These are phyloP conservation scores for Thielaviopsis ethacetica DNA, from an alignment of 2,329 filamentous ascomycete species.

Conservation along the genomic window DNA sequence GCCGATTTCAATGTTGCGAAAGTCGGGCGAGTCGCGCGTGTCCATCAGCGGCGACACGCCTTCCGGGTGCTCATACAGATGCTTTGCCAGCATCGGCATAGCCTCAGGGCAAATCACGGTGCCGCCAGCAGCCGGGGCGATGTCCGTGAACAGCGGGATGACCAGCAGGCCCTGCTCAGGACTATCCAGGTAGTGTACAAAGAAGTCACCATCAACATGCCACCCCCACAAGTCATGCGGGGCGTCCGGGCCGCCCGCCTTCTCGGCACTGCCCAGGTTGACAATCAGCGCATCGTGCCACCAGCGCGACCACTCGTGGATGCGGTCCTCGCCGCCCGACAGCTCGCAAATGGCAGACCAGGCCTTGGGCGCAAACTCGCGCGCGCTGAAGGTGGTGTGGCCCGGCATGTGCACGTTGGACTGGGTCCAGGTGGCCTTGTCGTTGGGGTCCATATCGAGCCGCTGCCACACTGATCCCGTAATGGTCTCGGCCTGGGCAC, in stretches of 20 bases:
- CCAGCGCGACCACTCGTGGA: conserved; percentile 29
- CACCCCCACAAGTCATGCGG: conserved; percentile 40
- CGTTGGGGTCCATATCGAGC: conserved; percentile 45
- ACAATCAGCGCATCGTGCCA: conserved; percentile 56
- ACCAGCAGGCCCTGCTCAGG: conserved; percentile 53
- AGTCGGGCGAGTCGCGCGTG: conserved; percentile 33
- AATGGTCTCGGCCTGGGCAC: conserved; percentile 21
- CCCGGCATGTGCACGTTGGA: conserved; percentile 48
- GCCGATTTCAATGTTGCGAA: conserved; percentile 21
- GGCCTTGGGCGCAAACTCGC: conserved; percentile 44
- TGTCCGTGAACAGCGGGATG: conserved; percentile 51
- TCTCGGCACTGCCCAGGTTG: conserved; percentile 43
- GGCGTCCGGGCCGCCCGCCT: conserved; percentile 30
- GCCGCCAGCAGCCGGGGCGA: conserved; percentile 42
- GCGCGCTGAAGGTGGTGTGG: conserved; percentile 36
- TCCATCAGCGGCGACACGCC: conserved; percentile 51
- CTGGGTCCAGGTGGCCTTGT: conserved; percentile 48
- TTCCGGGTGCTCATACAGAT: conserved; percentile 44
- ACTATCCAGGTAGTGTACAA: conserved; percentile 54
- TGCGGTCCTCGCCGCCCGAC: conserved; percentile 42
- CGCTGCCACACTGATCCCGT: conserved; percentile 41
- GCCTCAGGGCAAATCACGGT: conserved; percentile 47
- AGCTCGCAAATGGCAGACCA: conserved; percentile 52
- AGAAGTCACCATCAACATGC: conserved; percentile 60
- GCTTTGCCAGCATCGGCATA: conserved; percentile 38